Conservation (phyloP, 176 grass and related monocot species). For the Sorghum bicolor region DNA sequence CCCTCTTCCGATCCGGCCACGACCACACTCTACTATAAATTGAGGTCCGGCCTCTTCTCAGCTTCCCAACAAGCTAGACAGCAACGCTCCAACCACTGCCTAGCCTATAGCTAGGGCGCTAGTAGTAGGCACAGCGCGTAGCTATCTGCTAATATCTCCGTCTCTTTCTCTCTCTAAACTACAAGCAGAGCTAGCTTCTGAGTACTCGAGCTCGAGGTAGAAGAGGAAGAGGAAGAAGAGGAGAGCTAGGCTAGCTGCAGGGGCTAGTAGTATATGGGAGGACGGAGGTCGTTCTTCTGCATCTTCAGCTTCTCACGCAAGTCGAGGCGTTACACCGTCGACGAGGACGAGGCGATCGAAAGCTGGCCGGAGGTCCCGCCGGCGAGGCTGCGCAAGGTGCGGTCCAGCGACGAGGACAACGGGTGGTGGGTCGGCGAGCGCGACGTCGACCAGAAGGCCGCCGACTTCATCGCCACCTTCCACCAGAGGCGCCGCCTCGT, state of each 20-base stretch:
- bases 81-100: slow-evolving; percentile 33
- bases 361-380: slow-evolving; percentile 21
- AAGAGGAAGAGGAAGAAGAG: no score
- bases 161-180: background rate
- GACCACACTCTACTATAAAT: slow-evolving; percentile 52
- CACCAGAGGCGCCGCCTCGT: slow-evolving; percentile 42
- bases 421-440: slow-evolving; percentile 65
- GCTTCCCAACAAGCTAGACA: slow-evolving; percentile 37
- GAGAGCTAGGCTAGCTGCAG: background rate
- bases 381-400: slow-evolving; percentile 47
- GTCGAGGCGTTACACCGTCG: slow-evolving; percentile 46
- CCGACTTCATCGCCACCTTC: slow-evolving; percentile 74
- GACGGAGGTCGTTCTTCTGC: slow-evolving; percentile 63
- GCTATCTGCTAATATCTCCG: background rate
- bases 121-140: background rate
- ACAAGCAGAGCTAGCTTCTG: background rate
- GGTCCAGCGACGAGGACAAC: slow-evolving; percentile 66
- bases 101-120: no score
- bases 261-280: slow-evolving; percentile 75
- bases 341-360: slow-evolving; percentile 23
- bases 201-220: background rate
- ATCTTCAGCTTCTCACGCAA: slow-evolving; percentile 74
- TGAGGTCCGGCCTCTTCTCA: slow-evolving; percentile 29
- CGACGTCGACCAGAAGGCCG: slow-evolving; percentile 67
- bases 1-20: background rate